phyloP scores from a whole-genome alignment of 768 basidiomycete genomes.

The Mycena indigotica region DNA sequence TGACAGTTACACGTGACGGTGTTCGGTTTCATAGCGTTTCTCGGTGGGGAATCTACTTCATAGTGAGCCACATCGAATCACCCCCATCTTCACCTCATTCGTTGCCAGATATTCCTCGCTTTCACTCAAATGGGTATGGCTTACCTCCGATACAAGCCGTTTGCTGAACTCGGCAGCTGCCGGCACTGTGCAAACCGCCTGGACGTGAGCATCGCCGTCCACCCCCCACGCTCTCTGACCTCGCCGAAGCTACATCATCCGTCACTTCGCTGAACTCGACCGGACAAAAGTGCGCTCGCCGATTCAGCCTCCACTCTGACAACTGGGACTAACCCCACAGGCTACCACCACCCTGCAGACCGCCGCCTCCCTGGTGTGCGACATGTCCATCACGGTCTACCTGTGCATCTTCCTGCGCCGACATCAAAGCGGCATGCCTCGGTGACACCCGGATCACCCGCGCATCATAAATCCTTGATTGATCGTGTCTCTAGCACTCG shows the following conservation, averaged over 20 bases:
- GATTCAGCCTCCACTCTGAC: too few species aligned
- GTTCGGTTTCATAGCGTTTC: background rate
- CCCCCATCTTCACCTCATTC: background rate
- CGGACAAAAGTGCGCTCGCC: slow-evolving; percentile 13
- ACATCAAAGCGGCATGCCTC: slow-evolving; percentile 8
- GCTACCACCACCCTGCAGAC: slow-evolving; percentile 16
- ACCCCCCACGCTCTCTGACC: background rate
- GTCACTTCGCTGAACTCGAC: slow-evolving; percentile 8
- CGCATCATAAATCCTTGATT: background rate
- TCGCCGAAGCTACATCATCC: slow-evolving; percentile 2
- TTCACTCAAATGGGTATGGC: slow-evolving; percentile 11
- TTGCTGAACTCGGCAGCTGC: slow-evolving; percentile 5
- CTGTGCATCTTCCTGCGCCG: slow-evolving; percentile 11
- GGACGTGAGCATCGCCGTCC: background rate
- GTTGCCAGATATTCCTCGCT: slow-evolving; percentile 3
- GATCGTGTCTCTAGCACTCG: slow-evolving; percentile 2
- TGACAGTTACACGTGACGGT: slow-evolving; percentile 3
- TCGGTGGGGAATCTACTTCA: background rate
- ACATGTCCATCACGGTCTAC: slow-evolving; percentile 11
- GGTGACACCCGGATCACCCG: background rate
- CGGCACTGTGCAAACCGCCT: slow-evolving; percentile 9
- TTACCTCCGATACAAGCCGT: background rate
- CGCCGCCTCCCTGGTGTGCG: slow-evolving; percentile 13
- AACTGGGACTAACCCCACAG: background rate
- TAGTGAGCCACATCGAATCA: slow-evolving; percentile 2